These are phyloP conservation scores for Xerocomus minutiporus DNA, from an alignment of 1,284 basidiomycete genomes.

Conservation along the genomic window DNA sequence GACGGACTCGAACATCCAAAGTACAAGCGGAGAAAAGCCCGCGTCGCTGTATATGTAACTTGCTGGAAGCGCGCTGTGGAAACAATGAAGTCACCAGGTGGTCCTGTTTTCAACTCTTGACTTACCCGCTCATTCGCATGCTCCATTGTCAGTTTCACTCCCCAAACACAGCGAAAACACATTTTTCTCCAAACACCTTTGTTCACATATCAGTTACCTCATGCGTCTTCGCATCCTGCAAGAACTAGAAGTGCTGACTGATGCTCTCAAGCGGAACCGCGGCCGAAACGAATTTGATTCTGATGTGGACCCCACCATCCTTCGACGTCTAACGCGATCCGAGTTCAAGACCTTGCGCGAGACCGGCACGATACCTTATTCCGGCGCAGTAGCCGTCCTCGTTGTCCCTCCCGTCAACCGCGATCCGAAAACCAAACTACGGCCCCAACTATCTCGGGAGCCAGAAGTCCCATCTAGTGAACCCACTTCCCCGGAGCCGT, in stretches of 20 bases:
- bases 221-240: conserved; percentile 69
- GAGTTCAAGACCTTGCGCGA: conserved; percentile 53
- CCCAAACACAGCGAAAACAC: conserved; percentile 31
- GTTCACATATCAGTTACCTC: conserved; percentile 55
- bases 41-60: conserved; percentile 46
- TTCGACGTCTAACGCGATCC: conserved; percentile 57
- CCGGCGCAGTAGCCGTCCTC: conserved; percentile 56
- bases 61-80: conserved; percentile 52
- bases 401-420: conserved; percentile 67
- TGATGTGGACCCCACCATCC: conserved; percentile 29
- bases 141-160: conserved; percentile 25
- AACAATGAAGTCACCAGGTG: conserved; percentile 35
- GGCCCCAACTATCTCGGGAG: conserved; percentile 40
- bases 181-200: conserved; percentile 39
- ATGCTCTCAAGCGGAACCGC: conserved; percentile 10
- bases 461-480: conserved; percentile 25
- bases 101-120: conserved; percentile 3
- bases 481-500: background rate
- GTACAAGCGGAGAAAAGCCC: conserved; percentile 46
- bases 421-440: conserved; percentile 43
- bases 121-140: conserved; percentile 7
- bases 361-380: conserved; percentile 45
- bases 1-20: conserved; percentile 66
- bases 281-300: conserved; percentile 9
- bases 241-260: conserved; percentile 58